These are phyloP conservation scores for Rutstroemia sp. DNA, from an alignment of 2,329 filamentous ascomycete genomes.

Conservation along the genomic window DNA sequence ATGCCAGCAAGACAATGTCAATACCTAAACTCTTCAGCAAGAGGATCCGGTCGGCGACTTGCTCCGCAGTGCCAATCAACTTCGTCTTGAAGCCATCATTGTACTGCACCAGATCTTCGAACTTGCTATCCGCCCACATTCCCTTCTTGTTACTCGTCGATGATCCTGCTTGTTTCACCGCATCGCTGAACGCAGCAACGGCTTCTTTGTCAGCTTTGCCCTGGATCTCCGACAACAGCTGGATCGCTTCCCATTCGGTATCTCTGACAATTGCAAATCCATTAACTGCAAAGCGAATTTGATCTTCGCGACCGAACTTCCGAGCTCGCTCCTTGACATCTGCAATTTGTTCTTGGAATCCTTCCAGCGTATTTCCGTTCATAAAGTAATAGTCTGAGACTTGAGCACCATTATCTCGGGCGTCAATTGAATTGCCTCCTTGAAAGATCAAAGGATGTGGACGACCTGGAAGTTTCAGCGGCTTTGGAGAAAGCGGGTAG, in stretches of 20 bases:
- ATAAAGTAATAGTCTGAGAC: conserved; percentile 47
- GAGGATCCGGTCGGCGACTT: conserved; percentile 42
- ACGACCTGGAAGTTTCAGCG: conserved; percentile 35
- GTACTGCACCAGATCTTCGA: conserved; percentile 47
- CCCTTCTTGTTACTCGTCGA: conserved; percentile 40
- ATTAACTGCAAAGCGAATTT: conserved; percentile 43
- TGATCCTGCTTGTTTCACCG: conserved; percentile 42
- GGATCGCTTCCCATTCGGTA: conserved; percentile 42
- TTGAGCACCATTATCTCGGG: conserved; percentile 39
- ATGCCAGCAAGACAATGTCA: conserved; percentile 38
- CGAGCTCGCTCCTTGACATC: conserved; percentile 41
- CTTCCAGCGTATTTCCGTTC: conserved; percentile 48
- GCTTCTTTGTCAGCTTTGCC: conserved; percentile 44
- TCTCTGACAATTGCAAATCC: conserved; percentile 43
- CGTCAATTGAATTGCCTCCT: conserved; percentile 44
- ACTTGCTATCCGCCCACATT: conserved; percentile 46
- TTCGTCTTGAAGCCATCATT: conserved; percentile 50
- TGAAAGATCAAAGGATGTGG: conserved; percentile 46
- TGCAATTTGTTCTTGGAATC: conserved; percentile 41
- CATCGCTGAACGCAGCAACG: conserved; percentile 40
- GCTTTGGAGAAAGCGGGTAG: conserved; percentile 43
- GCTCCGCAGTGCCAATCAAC: conserved; percentile 43
- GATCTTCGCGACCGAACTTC: conserved; percentile 35
- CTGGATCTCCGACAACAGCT: conserved; percentile 42
- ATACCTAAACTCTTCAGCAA: conserved; percentile 39